These are phyloP conservation scores for Sugiyamaella castrensis DNA, from an alignment of 1,139 yeast genomes.

Conservation along the genomic window DNA sequence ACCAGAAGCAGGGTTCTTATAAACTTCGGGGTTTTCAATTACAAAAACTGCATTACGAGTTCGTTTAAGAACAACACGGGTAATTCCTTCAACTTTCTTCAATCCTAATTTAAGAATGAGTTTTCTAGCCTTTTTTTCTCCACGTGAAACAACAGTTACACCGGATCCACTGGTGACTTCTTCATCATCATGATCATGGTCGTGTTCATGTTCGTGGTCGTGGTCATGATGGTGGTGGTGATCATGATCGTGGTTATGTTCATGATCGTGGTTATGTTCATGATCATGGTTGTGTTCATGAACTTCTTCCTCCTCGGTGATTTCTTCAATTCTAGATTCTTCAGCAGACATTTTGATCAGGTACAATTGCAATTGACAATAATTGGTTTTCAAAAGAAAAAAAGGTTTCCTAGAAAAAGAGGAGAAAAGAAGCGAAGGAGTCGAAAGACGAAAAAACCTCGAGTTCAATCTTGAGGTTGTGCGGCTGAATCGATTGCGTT, in stretches of 20 bases:
- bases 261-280: constrained; percentile 24
- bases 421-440: not conserved
- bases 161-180: constrained; percentile 83
- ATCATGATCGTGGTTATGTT: constrained; percentile 17
- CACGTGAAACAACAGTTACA: constrained; percentile 79
- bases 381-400: not conserved
- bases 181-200: constrained; percentile 39
- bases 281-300: constrained; percentile 25
- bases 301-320: constrained; percentile 30
- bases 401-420: not conserved
- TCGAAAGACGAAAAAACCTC: too few species aligned
- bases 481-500: not conserved
- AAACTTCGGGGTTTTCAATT: constrained; percentile 92
- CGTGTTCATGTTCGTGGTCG: constrained; percentile 37
- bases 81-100: constrained; percentile 87
- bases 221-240: constrained; percentile 29
- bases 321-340: constrained; percentile 34
- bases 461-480: too few species aligned
- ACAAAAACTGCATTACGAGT: constrained; percentile 91
- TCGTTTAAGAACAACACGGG: constrained; percentile 95
- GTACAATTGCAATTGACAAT: constrained; percentile 3
- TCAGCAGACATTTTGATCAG: constrained; percentile 24
- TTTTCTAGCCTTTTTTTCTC: constrained; percentile 96
- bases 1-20: constrained; percentile 85
- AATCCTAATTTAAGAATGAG: constrained; percentile 84